A percentile compares a stretch with the other conserved stretches of the same genome.
phyloP scores from a whole-genome alignment of 495 filamentous ascomycete species.

The Hypoxylon rickii region DNA sequence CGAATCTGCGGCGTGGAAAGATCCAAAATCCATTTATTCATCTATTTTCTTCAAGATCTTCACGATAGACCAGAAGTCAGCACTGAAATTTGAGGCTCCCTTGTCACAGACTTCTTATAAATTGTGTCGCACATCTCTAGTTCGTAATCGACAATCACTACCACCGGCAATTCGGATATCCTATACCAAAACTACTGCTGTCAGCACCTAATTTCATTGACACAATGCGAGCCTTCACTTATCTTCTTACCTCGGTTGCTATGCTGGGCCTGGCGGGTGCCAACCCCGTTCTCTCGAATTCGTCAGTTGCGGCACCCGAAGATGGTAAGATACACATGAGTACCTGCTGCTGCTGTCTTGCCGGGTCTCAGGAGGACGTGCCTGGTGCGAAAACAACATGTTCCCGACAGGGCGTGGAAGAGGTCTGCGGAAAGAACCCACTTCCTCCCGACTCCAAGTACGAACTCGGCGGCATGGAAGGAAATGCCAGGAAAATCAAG shows the following conservation, averaged over 20 bases:
- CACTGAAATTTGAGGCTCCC: too few species aligned
- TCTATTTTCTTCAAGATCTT: too few species aligned
- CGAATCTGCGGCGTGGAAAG: too few species aligned
- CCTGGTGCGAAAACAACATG: slow-evolving; percentile 2
- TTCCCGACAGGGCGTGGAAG: slow-evolving; percentile 8
- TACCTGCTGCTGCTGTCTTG: slow-evolving; percentile 8
- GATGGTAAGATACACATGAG: slow-evolving; percentile 1
- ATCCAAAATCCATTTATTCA: too few species aligned
- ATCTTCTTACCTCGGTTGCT: not conserved
- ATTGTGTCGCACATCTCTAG: too few species aligned
- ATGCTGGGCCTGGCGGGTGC: not conserved
- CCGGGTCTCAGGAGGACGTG: not conserved
- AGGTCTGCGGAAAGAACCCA: slow-evolving; percentile 9
- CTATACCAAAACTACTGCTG: not conserved
- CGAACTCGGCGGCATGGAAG: not conserved
- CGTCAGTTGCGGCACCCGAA: not conserved
- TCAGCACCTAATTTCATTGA: not conserved
- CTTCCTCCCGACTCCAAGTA: not conserved
- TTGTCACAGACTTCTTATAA: too few species aligned
- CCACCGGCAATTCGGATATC: too few species aligned
- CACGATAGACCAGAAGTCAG: too few species aligned
- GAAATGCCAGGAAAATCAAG: slow-evolving; percentile 14
- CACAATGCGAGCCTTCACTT: slow-evolving; percentile 3
- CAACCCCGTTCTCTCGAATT: slow-evolving; percentile 1
- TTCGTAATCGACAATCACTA: too few species aligned